Base-by-base conservation (phyloP, 1,284 basidiomycete species). In the Kwoniella shivajii region DNA sequence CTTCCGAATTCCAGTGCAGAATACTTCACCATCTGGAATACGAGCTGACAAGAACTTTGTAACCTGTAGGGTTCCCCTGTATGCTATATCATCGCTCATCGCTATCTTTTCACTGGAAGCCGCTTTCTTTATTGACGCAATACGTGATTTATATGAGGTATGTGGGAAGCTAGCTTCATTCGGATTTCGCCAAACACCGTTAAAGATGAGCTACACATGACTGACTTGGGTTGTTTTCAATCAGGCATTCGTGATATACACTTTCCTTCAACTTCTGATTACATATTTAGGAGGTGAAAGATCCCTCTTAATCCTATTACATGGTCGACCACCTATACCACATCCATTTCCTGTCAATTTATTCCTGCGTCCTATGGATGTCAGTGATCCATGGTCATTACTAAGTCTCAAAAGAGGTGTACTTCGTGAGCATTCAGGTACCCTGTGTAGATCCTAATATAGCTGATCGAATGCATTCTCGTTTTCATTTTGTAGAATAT, bases 71-170 rank as follows among this genome's bases (percentile, higher is more conserved):
- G 92, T 97, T 3, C 92, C 94, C 2, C 81, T 98, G 44, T 98
- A 98, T 76, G 92, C 88, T 1, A 82, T 97, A 22, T 85, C 94
- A 0, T 95, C 92, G 2, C 82, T 95, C 66, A 93, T 97, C 62
- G 92, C 95, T 1, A 82, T 99, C 46, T 94, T 94, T 80, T 97
- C 93, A 0, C 82, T 98, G 51, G 88, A 95, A 70, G 90, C 91
- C 1, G 95, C 95, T 0, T 97, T 98, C 79, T 88, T 96, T 66
- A 96, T 99, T 66, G 95, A 99, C 74, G 90, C 87, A 22, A 82
- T 98, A 56, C 84, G 95, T 38, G 96, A 99, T 76, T 85, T 99
- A 11, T 99, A 99, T 78, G 95, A 99, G 83, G 92, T 90, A 57
- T 61, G 84, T 72, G 11, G 11, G n/a, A 13, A n/a, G 6, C 16